These are phyloP conservation scores for Rhodomyrtus tomentosa DNA, from an alignment of 345 rosid species.

Conservation along the genomic window DNA sequence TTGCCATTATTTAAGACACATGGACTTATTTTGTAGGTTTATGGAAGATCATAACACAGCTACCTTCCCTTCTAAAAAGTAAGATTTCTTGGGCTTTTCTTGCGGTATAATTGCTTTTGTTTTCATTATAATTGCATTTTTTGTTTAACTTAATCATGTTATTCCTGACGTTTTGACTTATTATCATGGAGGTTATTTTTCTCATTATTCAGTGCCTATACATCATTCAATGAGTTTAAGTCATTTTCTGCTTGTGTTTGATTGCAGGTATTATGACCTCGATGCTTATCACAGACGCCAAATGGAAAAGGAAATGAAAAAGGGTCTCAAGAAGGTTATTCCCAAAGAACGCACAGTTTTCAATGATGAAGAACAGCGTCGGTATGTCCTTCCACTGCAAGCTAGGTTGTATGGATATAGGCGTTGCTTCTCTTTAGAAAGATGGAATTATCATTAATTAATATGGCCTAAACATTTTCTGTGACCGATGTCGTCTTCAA, in stretches of 20 bases:
- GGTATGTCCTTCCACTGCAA: constrained; percentile 31
- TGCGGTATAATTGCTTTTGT: background rate
- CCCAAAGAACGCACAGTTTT: constrained; percentile 69
- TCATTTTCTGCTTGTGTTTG: background rate
- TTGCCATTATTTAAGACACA: background rate
- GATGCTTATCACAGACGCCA: constrained; percentile 70
- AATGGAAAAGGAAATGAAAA: constrained; percentile 61
- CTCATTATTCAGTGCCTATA: background rate
- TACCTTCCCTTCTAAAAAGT: constrained; percentile 95
- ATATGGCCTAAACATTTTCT: background rate
- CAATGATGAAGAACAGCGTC: constrained; percentile 88
- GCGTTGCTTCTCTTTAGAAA: background rate
- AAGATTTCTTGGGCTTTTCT: constrained; percentile 14
- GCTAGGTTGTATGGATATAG: background rate
- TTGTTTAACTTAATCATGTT: background rate
- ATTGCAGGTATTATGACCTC: constrained; percentile 69
- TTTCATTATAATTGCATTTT: background rate
- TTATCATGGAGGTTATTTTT: background rate
- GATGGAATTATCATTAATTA: background rate
- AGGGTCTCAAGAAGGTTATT: constrained; percentile 53
- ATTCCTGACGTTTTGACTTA: background rate
- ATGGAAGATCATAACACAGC: constrained; percentile 99
- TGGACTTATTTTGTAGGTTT: constrained; percentile 35
- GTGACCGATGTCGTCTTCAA: background rate
- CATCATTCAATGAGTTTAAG: background rate